Base-by-base conservation (phyloP, 257 asterid genomes). In the Salvia rosmarinus region DNA sequence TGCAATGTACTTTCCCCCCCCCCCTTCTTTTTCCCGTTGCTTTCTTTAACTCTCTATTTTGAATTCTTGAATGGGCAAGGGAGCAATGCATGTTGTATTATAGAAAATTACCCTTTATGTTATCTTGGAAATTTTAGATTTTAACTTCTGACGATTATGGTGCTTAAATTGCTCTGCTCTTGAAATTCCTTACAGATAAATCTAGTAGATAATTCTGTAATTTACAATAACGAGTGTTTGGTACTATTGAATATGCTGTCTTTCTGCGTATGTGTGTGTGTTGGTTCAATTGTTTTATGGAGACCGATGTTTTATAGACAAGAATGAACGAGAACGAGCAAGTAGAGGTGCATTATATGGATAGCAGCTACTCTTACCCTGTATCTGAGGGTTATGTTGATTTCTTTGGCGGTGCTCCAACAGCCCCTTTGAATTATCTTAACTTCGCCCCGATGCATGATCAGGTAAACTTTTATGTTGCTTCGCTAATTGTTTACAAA, bases 241-340 rank as follows among this genome's bases (percentile, higher is more conserved):
- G 40, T n/a, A n/a, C n/a, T n/a, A n/a, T n/a, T n/a, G n/a, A n/a
- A n/a, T n/a, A n/a, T n/a, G n/a, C n/a, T n/a, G n/a, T n/a, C n/a
- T n/a, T n/a, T n/a, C n/a, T n/a, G n/a, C n/a, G n/a, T n/a, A n/a
- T n/a, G n/a, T n/a, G n/a, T 42, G 23, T 43, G 13, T 21, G 9
- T 21, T 39, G 68, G 60, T 58, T 70, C 47, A 47, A 20, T 61
- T 74, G 61, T 50, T 57, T 37, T 42, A 21, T 64, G 70, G 74
- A 49, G 73, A 34, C 25, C 11, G 14, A 43, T 56, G 32, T 71
- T 43, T n/a, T 49, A 68, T 59, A 6, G 13, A 14, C 42, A 74
- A 78, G 64, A 75, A 91, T 87, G 95, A 85, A 82, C 61, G 91
- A 75, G 46, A 77, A 89, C 77, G 86, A 81, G 23, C 86, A 78